Percentiles rank a stretch among this genome's conserved stretches.
phyloP scores from a whole-genome alignment of 2,329 filamentous ascomycete species.

The Ophiocordyceps robertsii region DNA sequence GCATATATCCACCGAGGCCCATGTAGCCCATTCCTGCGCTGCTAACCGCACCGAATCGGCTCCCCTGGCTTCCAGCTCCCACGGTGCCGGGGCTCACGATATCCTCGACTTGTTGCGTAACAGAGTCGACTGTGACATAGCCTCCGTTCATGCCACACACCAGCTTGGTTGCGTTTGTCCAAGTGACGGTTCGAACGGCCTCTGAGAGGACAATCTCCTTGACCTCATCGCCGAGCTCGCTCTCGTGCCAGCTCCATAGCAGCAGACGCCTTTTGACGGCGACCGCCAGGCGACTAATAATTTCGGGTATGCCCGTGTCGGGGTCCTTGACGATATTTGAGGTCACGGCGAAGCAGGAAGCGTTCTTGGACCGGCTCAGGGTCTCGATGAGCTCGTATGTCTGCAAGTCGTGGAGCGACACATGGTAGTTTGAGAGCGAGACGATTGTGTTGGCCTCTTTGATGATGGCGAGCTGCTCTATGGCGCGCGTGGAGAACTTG shows the following conservation, averaged over 20 bases:
- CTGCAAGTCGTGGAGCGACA: constrained; percentile 81
- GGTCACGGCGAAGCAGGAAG: constrained; percentile 80
- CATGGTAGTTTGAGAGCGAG: constrained; percentile 77
- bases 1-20: constrained; percentile 82
- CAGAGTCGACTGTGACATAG: constrained; percentile 79
- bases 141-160: constrained; percentile 85
- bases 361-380: constrained; percentile 72
- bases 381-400: constrained; percentile 72
- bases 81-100: constrained; percentile 66
- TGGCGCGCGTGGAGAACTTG: constrained; percentile 78
- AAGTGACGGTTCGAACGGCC: constrained; percentile 77
- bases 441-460: constrained; percentile 89
- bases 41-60: constrained; percentile 70
- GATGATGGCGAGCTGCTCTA: constrained; percentile 90
- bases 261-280: constrained; percentile 83
- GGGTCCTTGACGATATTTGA: constrained; percentile 90
- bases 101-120: constrained; percentile 60
- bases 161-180: constrained; percentile 76
- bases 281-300: constrained; percentile 83
- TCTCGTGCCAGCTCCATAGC: constrained; percentile 93
- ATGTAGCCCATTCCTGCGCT: constrained; percentile 92
- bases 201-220: constrained; percentile 69
- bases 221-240: constrained; percentile 65
- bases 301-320: constrained; percentile 76
- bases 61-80: constrained; percentile 48